Base-by-base conservation (phyloP, 345 rosid genomes). In the Dipteronia dyeriana region DNA sequence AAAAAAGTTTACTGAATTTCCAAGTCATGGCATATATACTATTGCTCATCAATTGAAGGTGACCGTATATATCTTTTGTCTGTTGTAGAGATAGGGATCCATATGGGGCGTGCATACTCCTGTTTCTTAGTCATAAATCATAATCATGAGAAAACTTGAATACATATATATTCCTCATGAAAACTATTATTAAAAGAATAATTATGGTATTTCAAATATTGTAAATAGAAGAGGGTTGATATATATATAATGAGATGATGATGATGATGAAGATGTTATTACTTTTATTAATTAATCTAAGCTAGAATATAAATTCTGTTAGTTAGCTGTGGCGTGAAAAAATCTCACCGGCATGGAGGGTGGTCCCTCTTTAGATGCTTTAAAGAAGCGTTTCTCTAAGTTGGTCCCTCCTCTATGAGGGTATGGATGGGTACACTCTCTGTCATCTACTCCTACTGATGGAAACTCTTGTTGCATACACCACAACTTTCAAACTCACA, bases 391-490 rank as follows among this genome's bases (percentile, higher is more conserved):
- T 71, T 64, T n/a, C 26, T 31, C 26, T 20, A 56, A 20, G 17
- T 88, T 88, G 93, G 92, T 89, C 92, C 92, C 89, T 86, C 88
- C 81, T 83, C 87, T 85, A 77, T 65, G 61, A 71, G 49, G 54
- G 38, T 71, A n/a, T 34, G 43, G 67, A 31, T 25, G 26, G 68
- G 41, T 29, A 62, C 38, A 77, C 61, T 66, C 70, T 78, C 63
- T 77, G 78, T 74, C 78, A 73, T 75, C 80, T 76, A 68, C 31
- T 68, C 73, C 75, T 78, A 17, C 66, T 38, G 57, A 74, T 77
- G 10, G 70, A 78, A 68, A 47, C 57, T 61, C 76, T 26, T 11
- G 57, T 9, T 56, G 23, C 59, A 51, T 31, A 59, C 85, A 78
- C 82, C 85, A 83, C 81, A 73, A 23, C 84, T 83, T 78, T 81